Evolutionary conservation across 305 asterid genomes (phyloP), one percentile per base, ranked within the genome.

Genomic region (Rubia tinctorum): DNA sequence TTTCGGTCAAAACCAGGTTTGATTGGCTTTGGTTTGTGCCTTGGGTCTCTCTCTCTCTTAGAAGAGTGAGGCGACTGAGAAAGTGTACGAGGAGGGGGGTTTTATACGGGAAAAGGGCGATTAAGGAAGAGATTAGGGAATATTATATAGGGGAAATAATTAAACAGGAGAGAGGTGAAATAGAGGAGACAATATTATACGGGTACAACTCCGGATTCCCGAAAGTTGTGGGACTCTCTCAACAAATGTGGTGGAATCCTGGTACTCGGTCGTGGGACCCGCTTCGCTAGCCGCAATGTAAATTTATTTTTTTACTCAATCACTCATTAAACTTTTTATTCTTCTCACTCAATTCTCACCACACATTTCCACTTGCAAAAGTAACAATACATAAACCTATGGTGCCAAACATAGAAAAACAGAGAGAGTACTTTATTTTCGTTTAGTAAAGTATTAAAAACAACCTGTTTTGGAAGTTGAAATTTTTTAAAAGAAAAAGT

Each of bases 151-250:
- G 1, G 1, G 1, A 30, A n/a, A n/a, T n/a, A n/a, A n/a, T 30
- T 30, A 30, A 30, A 30, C 2, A 30, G 34, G 34, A 30, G 34
- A 1, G 34, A 1, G 34, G 34, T 30, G 34, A 30, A 30, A 23
- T 43, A 39, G 49, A 45, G 30, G 30, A 44, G n/a, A n/a, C n/a
- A n/a, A n/a, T 61, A 61, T 4, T 72, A 61, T 10, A 6, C 47
- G 6, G 30, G 62, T 68, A 65, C 13, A 18, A 53, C 59, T 53
- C 59, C 59, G 17, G 59, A 53, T 37, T 27, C 70, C 55, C 77
- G 72, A 66, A 73, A 14, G 4, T n/a, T 18, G 4, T 56, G 42
- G 40, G 67, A 62, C 75, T 61, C 56, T 51, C 44, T 6, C 18
- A n/a, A 11, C 7, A 27, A 30, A 3, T 39, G 39, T 45, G 34